Evolutionary conservation across 192 early-diverging fungal species (phyloP), one percentile per base, ranked within the genome.

Genomic region (Backusella sp.): DNA sequence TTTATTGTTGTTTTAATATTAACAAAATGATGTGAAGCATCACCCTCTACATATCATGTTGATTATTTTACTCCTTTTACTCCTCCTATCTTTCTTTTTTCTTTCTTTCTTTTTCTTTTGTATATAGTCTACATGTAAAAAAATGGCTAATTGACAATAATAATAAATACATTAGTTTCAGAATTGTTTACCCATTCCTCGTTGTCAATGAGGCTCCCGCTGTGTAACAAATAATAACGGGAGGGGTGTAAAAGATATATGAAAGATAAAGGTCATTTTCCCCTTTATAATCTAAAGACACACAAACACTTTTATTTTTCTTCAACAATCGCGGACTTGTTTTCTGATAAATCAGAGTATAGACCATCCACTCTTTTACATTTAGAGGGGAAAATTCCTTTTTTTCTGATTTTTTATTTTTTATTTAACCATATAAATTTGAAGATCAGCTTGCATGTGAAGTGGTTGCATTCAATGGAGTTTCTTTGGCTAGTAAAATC

Each of bases 1-100:
- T 62, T 62, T 28, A 62, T 62, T 62, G 56, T 62, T 62, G 56
- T 62, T 49, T 49, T 49, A 19, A 49, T 49, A 62, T 62, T 62
- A 28, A 56, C 21, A 21, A 21, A 21, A 28, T 62, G 56, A 12
- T 12, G 11, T 28, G 26, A 62, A 62, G 9, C 7, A 8, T 26
- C 32, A 32, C 32, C 0, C 3, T 26, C 15, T 19, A 49, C 15
- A 44, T 44, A 1, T 5, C 42, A 44, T 15, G 17, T 49, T 49
- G 46, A 49, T 49, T 49, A 19, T 49, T 1, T 49, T 59, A 52
- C 53, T 19, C 53, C 53, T 26, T 23, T 11, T 62, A n/a, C 11
- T 28, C 12, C 26, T 12, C 26, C 56, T 62, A 14, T 28, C 9
- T 62, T 32, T 4, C 23, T 28, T 59, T 26, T 26, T 56, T 53